phyloP scores from a whole-genome alignment of 352 stramenopile species.

The Aphanomyces invadans region DNA sequence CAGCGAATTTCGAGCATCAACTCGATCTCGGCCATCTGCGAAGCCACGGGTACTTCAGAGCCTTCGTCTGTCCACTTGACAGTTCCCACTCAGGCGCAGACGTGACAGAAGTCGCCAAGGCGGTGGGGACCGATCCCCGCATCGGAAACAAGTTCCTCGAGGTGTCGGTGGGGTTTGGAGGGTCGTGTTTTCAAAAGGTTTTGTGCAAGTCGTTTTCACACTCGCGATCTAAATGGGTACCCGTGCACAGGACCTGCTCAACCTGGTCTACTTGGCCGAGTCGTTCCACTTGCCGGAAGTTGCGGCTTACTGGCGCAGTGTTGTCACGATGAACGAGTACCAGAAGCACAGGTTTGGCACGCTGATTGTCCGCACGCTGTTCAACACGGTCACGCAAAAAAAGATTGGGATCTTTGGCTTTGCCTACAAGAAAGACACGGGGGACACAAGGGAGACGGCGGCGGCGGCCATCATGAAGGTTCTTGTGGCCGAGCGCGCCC shows the following conservation, averaged over 20 bases:
- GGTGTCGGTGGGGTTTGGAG: conserved; percentile 97
- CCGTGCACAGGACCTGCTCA: conserved; percentile 91
- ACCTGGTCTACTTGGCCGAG: conserved; percentile 99
- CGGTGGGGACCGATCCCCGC: conserved; percentile 95
- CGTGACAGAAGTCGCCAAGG: conserved; percentile 95
- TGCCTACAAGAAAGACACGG: conserved; percentile 99
- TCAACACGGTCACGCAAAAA: conserved; percentile 99
- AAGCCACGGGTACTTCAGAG: conserved; percentile 73
- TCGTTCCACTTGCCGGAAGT: conserved; percentile 97
- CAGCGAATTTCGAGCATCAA: conserved; percentile 99
- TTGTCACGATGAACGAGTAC: conserved; percentile 99
- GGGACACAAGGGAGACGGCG: conserved; percentile 97
- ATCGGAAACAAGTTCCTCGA: conserved; percentile 98
- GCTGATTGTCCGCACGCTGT: conserved; percentile 97
- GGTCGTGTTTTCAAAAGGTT: conserved; percentile 97
- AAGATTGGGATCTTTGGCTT: conserved; percentile 99
- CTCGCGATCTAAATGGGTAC: background rate
- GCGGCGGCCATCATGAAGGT: conserved; percentile 96
- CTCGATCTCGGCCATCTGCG: conserved; percentile 98
- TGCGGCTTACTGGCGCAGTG: conserved; percentile 98
- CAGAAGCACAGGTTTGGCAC: conserved; percentile 99
- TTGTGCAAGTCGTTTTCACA: background rate
- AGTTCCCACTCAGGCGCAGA: conserved; percentile 74
- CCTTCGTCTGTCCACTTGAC: background rate
- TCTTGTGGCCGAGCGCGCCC: conserved; percentile 93